A percentile compares a stretch with the other conserved stretches of the same genome.
These are phyloP conservation scores for Trametes gibbosa DNA, from an alignment of 768 basidiomycete genomes.

Conservation along the genomic window DNA sequence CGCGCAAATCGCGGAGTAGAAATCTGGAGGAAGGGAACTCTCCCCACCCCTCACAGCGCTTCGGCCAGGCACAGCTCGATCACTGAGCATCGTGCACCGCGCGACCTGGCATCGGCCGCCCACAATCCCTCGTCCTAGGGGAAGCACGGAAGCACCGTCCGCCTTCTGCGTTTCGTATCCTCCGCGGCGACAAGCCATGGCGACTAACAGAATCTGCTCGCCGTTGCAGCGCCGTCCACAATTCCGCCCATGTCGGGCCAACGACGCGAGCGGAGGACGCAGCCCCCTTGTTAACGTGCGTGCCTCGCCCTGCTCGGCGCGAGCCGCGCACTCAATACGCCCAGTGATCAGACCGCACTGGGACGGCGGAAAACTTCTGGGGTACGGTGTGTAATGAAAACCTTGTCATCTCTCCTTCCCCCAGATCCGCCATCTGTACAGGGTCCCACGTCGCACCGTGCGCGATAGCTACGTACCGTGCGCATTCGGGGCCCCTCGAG, in stretches of 20 bases:
- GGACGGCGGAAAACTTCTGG: constrained; percentile 17
- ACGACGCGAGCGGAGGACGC: neutral
- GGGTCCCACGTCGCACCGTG: constrained; percentile 3
- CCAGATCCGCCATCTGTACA: neutral
- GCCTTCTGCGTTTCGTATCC: neutral
- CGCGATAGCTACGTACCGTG: no score
- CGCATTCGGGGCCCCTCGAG: constrained; percentile 14
- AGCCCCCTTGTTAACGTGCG: neutral
- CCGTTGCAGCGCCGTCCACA: neutral
- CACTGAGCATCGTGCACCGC: neutral
- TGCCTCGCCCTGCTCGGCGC: neutral
- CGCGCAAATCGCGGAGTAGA: constrained; percentile 8
- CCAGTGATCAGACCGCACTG: constrained; percentile 2
- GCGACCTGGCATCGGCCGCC: constrained; percentile 4
- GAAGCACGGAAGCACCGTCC: constrained; percentile 8
- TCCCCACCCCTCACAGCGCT: neutral
- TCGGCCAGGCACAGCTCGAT: constrained; percentile 14
- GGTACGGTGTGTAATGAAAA: constrained; percentile 18
- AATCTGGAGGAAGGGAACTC: neutral
- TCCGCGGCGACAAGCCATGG: constrained; percentile 7
- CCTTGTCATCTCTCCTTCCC: constrained; percentile 14
- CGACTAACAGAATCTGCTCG: neutral
- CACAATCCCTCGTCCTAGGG: constrained; percentile 7
- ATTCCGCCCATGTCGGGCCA: neutral
- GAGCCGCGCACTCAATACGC: constrained; percentile 6